Percentiles rank a stretch among this genome's conserved stretches.
Evolutionary conservation across 805 yeast genomes (phyloP).

Genomic region (Saturnispora kantuleensis): DNA sequence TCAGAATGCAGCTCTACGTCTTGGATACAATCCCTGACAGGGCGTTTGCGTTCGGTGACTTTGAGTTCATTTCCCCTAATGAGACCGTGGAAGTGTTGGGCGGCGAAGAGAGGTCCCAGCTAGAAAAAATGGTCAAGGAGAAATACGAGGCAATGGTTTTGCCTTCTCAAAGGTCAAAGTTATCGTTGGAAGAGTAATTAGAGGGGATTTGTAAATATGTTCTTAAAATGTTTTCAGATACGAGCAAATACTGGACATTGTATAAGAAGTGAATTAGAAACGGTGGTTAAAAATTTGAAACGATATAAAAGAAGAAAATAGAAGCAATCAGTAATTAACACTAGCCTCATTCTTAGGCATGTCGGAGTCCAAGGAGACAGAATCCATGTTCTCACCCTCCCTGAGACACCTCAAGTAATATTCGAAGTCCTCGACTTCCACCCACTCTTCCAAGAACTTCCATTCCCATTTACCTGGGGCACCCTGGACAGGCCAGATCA

Average conservation of each 20-base stretch:
- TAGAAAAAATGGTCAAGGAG: constrained; percentile 39
- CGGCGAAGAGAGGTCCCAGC: constrained; percentile 47
- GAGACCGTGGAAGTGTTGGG: constrained; percentile 67
- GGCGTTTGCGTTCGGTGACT: constrained; percentile 87
- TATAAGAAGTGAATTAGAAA: too few relatives aligned
- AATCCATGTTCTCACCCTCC: background rate
- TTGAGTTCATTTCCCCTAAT: constrained; percentile 75
- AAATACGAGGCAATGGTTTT: constrained; percentile 43
- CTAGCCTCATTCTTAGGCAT: too few relatives aligned
- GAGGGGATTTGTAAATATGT: too few relatives aligned
- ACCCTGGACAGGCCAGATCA: constrained; percentile 41
- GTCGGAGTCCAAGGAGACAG: too few relatives aligned
- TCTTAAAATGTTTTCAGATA: too few relatives aligned
- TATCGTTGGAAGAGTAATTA: constrained; percentile 38
- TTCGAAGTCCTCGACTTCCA: constrained; percentile 55
- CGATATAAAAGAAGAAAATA: too few relatives aligned
- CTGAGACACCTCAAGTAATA: constrained; percentile 18
- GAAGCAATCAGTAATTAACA: too few relatives aligned
- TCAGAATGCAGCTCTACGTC: constrained; percentile 82
- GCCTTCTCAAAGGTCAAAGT: constrained; percentile 50
- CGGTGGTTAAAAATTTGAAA: too few relatives aligned
- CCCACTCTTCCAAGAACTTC: constrained; percentile 56
- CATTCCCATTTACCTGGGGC: constrained; percentile 37
- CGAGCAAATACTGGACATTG: too few relatives aligned
- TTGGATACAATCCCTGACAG: constrained; percentile 78